A percentile compares a stretch with the other conserved stretches of the same genome.
These are phyloP conservation scores for Stachybotrys chlorohalonatus DNA, from an alignment of 2,329 filamentous ascomycete species.

Conservation along the genomic window DNA sequence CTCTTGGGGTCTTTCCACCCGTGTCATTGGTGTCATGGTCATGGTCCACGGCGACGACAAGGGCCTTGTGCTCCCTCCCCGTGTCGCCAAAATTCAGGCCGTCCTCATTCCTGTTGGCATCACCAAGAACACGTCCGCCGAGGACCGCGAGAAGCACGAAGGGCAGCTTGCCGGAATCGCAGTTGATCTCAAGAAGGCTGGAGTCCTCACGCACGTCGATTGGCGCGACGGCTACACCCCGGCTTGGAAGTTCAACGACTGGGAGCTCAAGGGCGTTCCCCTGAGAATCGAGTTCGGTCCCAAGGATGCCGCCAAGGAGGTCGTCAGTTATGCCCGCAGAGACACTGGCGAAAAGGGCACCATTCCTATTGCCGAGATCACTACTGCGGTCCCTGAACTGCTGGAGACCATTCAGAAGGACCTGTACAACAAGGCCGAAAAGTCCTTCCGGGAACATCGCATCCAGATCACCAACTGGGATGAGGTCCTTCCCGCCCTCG, in stretches of 20 bases:
- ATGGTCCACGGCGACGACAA: conserved; percentile 97
- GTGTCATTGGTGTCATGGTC: conserved; percentile 97
- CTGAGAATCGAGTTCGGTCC: conserved; percentile 92
- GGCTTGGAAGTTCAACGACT: conserved; percentile 98
- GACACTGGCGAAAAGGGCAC: conserved; percentile 79
- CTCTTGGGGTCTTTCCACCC: conserved; percentile 96
- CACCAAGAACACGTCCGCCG: conserved; percentile 74
- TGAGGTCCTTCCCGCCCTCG: conserved; percentile 81
- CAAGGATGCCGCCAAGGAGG: conserved; percentile 79
- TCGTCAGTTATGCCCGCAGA: conserved; percentile 78
- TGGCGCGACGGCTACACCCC: conserved; percentile 86
- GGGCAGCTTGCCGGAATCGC: conserved; percentile 66
- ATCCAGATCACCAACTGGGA: conserved; percentile 79
- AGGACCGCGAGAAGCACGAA: conserved; percentile 69
- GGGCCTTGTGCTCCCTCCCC: conserved; percentile 85
- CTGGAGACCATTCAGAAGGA: conserved; percentile 86
- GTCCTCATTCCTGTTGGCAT: conserved; percentile 89
- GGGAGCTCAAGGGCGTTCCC: conserved; percentile 93
- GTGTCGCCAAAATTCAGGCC: conserved; percentile 77
- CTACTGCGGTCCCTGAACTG: conserved; percentile 64
- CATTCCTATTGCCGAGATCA: conserved; percentile 66
- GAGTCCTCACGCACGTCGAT: conserved; percentile 73
- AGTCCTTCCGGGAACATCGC: conserved; percentile 70
- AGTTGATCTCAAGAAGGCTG: conserved; percentile 58
- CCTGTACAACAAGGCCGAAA: conserved; percentile 68